Percentiles rank a stretch among this genome's conserved stretches.
These are phyloP conservation scores for Samsoniella hepiali DNA, from an alignment of 2,329 filamentous ascomycete species.

Conservation along the genomic window DNA sequence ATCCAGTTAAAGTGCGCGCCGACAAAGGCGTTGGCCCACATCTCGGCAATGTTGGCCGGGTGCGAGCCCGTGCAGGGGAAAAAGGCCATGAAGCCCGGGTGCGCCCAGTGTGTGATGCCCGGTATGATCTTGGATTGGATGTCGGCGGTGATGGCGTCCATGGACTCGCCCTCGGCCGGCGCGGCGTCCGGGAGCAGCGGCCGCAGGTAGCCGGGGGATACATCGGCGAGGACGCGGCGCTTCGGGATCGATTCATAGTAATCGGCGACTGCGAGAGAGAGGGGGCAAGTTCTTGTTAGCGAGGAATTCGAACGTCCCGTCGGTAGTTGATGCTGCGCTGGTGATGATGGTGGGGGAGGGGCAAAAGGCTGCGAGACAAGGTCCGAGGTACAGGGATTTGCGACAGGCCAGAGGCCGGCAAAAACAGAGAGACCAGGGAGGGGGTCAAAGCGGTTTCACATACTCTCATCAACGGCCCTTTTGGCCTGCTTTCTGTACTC, in stretches of 20 bases:
- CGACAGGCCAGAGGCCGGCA: neutral
- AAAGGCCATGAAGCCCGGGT: constrained; percentile 93
- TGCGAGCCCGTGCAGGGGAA: constrained; percentile 81
- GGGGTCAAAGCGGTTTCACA: constrained; percentile 30
- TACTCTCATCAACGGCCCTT: constrained; percentile 79
- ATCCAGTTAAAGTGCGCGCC: constrained; percentile 97
- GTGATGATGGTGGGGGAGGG: constrained; percentile 15
- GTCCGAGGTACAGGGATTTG: neutral
- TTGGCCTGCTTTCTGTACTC: constrained; percentile 77
- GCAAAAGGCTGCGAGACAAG: neutral
- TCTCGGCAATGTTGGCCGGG: constrained; percentile 83
- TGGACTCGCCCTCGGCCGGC: constrained; percentile 66
- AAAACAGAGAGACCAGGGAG: neutral
- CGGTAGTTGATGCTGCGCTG: neutral
- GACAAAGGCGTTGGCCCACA: constrained; percentile 86
- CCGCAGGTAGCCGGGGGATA: constrained; percentile 81
- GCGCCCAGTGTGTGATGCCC: constrained; percentile 92
- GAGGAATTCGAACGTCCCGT: neutral
- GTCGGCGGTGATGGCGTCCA: constrained; percentile 77
- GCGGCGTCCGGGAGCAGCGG: constrained; percentile 68
- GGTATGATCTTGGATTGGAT: constrained; percentile 85
- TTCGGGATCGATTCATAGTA: constrained; percentile 76
- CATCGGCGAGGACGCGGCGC: constrained; percentile 69
- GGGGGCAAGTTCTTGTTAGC: neutral
- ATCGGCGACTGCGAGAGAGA: constrained; percentile 61